These are phyloP conservation scores for Neurospora discreta DNA, from an alignment of 495 filamentous ascomycete genomes.

Conservation along the genomic window DNA sequence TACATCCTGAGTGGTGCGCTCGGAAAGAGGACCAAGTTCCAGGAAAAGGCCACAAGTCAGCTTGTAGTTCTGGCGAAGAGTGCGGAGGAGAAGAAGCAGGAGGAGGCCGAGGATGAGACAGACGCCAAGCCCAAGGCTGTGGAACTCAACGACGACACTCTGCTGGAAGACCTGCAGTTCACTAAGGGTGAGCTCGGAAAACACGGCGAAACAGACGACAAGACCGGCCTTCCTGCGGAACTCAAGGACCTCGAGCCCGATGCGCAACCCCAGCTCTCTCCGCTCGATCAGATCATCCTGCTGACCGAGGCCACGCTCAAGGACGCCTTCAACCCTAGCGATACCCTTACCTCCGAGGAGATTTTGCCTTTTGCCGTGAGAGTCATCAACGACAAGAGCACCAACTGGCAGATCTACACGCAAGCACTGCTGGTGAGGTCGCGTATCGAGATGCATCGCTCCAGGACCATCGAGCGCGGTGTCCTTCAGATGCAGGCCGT, in stretches of 20 bases:
- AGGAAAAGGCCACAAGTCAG: constrained; percentile 80
- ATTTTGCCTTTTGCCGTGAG: constrained; percentile 82
- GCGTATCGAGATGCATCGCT: constrained; percentile 74
- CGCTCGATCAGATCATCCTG: constrained; percentile 76
- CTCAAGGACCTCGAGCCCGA: constrained; percentile 58
- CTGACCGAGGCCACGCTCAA: constrained; percentile 79
- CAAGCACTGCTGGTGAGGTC: constrained; percentile 81
- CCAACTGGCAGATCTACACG: constrained; percentile 98
- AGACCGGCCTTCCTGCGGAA: constrained; percentile 44
- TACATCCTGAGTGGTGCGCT: constrained; percentile 79
- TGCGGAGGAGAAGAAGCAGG: constrained; percentile 15
- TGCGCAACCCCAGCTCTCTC: constrained; percentile 69
- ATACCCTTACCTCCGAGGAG: constrained; percentile 84
- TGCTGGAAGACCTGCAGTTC: constrained; percentile 80
- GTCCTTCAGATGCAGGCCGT: constrained; percentile 92
- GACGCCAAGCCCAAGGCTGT: constrained; percentile 48
- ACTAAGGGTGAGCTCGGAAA: constrained; percentile 33
- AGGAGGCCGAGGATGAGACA: not conserved
- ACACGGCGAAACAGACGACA: constrained; percentile 25
- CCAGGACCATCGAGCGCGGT: constrained; percentile 76
- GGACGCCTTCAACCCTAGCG: constrained; percentile 67
- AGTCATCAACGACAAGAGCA: constrained; percentile 77
- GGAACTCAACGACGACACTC: constrained; percentile 81
- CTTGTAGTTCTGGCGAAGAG: constrained; percentile 87
- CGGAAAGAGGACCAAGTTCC: constrained; percentile 88